Percentiles rank a stretch among this genome's conserved stretches.
Conservation (phyloP, 345 rosid species). For the Arabis alpina region DNA sequence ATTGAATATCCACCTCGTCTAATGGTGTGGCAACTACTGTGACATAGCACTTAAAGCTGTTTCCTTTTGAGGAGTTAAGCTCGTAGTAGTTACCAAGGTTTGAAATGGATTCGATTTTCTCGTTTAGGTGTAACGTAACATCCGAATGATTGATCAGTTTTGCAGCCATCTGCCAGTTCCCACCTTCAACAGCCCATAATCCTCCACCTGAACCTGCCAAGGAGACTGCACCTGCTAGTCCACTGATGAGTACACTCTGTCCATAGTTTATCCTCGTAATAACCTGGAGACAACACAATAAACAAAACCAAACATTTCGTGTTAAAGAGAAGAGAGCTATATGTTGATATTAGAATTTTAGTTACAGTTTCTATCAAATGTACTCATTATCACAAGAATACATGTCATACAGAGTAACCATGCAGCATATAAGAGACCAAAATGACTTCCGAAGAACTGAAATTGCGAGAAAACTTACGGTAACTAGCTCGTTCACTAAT, state of each 20-base stretch:
- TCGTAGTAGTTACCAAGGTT: slow-evolving; percentile 65
- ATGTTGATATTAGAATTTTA: too few species aligned
- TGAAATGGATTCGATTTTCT: slow-evolving; percentile 71
- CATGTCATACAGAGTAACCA: slow-evolving; percentile 1
- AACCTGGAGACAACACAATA: slow-evolving; percentile 49
- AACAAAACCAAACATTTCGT: too few species aligned
- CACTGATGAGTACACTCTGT: slow-evolving; percentile 78
- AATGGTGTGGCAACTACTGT: slow-evolving; percentile 79
- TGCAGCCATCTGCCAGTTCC: slow-evolving; percentile 95
- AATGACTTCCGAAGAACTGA: background rate
- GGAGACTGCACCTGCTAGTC: slow-evolving; percentile 97
- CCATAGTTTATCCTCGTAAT: slow-evolving; percentile 95
- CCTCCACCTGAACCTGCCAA: slow-evolving; percentile 92
- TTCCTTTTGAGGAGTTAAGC: slow-evolving; percentile 76
- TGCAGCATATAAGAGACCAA: background rate
- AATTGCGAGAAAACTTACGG: slow-evolving; percentile 54
- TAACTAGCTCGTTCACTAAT: slow-evolving; percentile 67
- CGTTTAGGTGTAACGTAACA: slow-evolving; percentile 67
- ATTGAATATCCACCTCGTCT: slow-evolving; percentile 71
- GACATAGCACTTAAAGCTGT: slow-evolving; percentile 65
- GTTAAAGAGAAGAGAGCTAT: too few species aligned
- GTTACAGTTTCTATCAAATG: slow-evolving; percentile 1
- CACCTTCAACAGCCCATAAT: slow-evolving; percentile 91
- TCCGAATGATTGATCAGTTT: slow-evolving; percentile 73
- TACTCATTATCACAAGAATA: background rate